Evolutionary conservation across 306 rosid species (phyloP), one percentile per base, ranked within the genome.

Genomic region (Cucurbita pepo): DNA sequence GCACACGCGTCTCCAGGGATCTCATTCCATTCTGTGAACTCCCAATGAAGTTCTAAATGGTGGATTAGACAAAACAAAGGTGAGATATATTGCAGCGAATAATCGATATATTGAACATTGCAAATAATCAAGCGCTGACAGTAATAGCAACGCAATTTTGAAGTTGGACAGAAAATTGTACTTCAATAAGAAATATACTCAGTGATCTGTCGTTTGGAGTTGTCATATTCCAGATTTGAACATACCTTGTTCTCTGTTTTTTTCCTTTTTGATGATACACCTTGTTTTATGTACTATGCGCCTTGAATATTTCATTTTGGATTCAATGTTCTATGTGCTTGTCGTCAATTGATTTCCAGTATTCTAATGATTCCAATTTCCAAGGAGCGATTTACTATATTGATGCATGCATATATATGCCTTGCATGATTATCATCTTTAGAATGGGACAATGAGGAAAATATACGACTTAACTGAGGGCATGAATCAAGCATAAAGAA

Each of bases 1-100:
- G 97, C 8, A 95, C 99, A 21, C 99, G 99, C 6, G 91, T 86
- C 89, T 95, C 99, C 82, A 95, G 79, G 21, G 96, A 83, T n/a
- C 25, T 90, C 96, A 95, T 88, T 79, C 97, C 99, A 53, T 78
- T 84, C 77, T 91, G 96, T 13, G 99, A 95, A 95, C 87, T 95
- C 75, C 95, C 95, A 56, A 95, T 91, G 90, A 95, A 89, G 78
- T 81, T 88, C 99, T 95, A 58, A 14, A 65, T 48, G 45, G 84
- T 51, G 70, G 59, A 47, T 52, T 61, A 63, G 73, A 75, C 66
- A 75, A 60, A 14, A 41, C 38, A 75, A 40, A 69, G 15, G 25
- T 56, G 37, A 43, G 74, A 69, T 7, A 19, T 0, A 51, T 71
- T 52, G 48, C 61, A 9, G 5, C 1, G 57, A 71, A 56, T 9